Percentiles rank a stretch among this genome's conserved stretches.
These are phyloP conservation scores for Waltergamsia citrina DNA, from an alignment of 2,329 filamentous ascomycete genomes.

Conservation along the genomic window DNA sequence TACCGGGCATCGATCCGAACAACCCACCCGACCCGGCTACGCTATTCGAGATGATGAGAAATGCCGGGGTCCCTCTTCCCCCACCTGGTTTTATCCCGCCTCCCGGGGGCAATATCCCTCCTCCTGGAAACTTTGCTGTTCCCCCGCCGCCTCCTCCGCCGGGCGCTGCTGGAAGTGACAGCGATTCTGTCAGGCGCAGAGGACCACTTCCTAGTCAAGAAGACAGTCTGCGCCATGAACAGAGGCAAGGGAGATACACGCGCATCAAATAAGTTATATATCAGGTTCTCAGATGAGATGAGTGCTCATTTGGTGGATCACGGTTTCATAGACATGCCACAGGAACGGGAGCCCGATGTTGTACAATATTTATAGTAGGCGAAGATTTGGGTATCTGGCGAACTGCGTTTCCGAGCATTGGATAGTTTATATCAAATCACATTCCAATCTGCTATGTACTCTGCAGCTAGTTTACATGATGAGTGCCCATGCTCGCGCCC, in stretches of 20 bases:
- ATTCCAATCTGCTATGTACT: no score
- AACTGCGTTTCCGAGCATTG: constrained; percentile 1
- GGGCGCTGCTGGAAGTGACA: constrained; percentile 17
- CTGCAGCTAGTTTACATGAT: constrained; percentile 8
- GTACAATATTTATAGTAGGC: background rate
- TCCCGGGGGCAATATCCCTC: constrained; percentile 22
- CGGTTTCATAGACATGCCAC: background rate
- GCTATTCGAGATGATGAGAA: constrained; percentile 56
- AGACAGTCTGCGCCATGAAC: constrained; percentile 71
- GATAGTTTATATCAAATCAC: no score
- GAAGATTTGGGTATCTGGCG: background rate
- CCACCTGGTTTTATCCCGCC: constrained; percentile 38
- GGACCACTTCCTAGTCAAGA: constrained; percentile 75
- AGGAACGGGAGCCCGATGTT: background rate
- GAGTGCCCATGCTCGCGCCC: constrained; percentile 46
- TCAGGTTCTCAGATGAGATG: no score
- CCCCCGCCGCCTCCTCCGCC: constrained; percentile 26
- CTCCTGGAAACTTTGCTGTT: constrained; percentile 20
- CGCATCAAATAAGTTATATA: constrained; percentile 28
- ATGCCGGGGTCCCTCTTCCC: constrained; percentile 53
- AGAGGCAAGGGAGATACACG: constrained; percentile 55
- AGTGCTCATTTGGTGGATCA: no score
- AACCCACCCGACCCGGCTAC: constrained; percentile 53
- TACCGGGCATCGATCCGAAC: constrained; percentile 47
- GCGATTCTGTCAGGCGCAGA: constrained; percentile 33